phyloP scores from a whole-genome alignment of 2,329 filamentous ascomycete genomes.

The Fusarium sp. region DNA sequence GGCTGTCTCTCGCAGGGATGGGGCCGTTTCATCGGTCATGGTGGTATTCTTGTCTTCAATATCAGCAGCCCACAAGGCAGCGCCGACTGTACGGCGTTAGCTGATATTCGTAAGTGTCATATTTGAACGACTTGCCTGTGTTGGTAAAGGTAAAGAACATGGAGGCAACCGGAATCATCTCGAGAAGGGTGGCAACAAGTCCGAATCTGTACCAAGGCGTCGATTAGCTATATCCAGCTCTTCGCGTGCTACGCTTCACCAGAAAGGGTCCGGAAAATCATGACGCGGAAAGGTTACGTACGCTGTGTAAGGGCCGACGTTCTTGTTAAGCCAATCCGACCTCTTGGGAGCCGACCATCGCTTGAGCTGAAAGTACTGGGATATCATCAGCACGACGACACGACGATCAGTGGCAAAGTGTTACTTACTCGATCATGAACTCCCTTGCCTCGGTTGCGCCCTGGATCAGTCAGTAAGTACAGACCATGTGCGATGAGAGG shows the following conservation, averaged over 20 bases:
- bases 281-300: conserved; percentile 57
- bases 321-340: conserved; percentile 74
- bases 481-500: background rate
- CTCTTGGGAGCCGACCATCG: conserved; percentile 75
- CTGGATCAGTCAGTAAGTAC: conserved; percentile 42
- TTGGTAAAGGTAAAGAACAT: conserved; percentile 93
- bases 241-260: conserved; percentile 5
- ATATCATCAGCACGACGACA: conserved; percentile 3
- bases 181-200: conserved; percentile 79
- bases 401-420: background rate
- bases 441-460: conserved; percentile 58
- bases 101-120: background rate
- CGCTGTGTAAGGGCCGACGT: conserved; percentile 83
- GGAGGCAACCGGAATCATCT: conserved; percentile 85
- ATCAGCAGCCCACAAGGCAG: conserved; percentile 93
- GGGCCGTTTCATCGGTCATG: conserved; percentile 63
- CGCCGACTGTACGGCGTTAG: conserved; percentile 70
- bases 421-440: conserved; percentile 66
- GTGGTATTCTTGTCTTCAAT: conserved; percentile 69
- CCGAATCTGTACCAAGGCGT: conserved; percentile 69
- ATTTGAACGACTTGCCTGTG: conserved; percentile 61
- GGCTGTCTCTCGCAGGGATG: conserved; percentile 59
- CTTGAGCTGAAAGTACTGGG: conserved; percentile 90
- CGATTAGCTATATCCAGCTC: conserved; percentile 10
- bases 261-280: background rate